A percentile compares a stretch with the other conserved stretches of the same genome.
phyloP scores from a whole-genome alignment of 345 rosid species.

The Syzygium jambos region DNA sequence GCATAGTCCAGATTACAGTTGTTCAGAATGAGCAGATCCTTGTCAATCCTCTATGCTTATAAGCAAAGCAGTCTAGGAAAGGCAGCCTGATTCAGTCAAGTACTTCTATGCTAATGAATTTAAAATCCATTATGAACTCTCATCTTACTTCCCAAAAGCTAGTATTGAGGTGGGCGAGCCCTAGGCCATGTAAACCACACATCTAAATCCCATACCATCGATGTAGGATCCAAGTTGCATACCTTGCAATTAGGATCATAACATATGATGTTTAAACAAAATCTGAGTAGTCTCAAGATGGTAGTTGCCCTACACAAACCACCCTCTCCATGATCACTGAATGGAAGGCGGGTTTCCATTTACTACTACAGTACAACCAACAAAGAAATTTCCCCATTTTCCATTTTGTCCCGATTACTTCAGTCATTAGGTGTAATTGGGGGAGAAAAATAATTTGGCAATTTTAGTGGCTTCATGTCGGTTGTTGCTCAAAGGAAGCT shows the following conservation, averaged over 20 bases:
- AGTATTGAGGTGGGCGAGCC: neutral
- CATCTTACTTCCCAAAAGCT: neutral
- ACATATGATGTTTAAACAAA: neutral
- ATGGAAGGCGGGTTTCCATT: neutral
- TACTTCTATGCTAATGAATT: neutral
- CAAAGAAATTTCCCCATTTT: neutral
- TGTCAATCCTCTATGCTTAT: neutral
- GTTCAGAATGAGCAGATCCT: too few species aligned
- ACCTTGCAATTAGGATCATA: neutral
- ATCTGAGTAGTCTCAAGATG: neutral
- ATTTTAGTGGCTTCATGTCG: neutral
- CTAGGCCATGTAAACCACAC: neutral
- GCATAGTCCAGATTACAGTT: neutral
- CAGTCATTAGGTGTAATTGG: neutral
- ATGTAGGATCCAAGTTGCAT: neutral
- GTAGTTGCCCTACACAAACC: neutral
- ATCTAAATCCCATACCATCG: neutral
- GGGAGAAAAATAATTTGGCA: neutral
- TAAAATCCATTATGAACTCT: neutral
- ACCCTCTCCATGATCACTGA: neutral
- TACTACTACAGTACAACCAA: neutral
- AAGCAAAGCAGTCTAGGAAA: neutral
- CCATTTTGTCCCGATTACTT: fast-evolving
- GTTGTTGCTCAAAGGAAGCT: neutral
- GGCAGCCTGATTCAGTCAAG: neutral